Conservation (phyloP, 768 basidiomycete genomes). For the Termitomyces sp. region DNA sequence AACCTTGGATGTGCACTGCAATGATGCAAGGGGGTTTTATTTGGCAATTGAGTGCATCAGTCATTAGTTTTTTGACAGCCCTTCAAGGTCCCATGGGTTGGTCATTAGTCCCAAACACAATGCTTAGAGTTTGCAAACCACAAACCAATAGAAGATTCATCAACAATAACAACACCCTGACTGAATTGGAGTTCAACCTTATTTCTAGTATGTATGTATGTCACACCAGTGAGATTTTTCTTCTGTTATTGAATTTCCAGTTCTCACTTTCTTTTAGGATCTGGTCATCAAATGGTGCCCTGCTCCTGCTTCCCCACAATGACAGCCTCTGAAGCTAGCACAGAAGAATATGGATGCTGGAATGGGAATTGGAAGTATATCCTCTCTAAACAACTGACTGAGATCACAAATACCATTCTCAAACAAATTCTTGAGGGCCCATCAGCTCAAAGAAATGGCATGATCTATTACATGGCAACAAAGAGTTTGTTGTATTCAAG, state of each 20-base stretch:
- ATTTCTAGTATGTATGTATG: neutral
- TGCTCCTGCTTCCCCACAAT: slow-evolving; percentile 13
- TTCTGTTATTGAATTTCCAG: neutral
- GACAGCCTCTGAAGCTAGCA: neutral
- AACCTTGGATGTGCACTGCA: neutral
- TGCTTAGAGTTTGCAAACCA: neutral
- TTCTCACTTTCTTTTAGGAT: neutral
- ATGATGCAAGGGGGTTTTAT: neutral
- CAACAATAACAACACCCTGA: slow-evolving; percentile 12
- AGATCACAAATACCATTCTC: too few species aligned
- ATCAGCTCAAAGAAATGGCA: too few species aligned
- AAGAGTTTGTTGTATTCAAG: too few species aligned
- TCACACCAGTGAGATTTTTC: neutral
- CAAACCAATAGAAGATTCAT: too few species aligned
- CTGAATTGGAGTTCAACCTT: slow-evolving; percentile 5
- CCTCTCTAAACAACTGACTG: too few species aligned
- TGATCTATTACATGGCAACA: too few species aligned
- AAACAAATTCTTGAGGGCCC: neutral
- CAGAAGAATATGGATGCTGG: too few species aligned
- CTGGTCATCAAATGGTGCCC: neutral
- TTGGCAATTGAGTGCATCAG: neutral
- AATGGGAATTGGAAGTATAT: too few species aligned
- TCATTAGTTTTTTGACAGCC: neutral
- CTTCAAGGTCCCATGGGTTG: neutral
- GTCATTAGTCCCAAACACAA: neutral